These are phyloP conservation scores for Baorangia bicolor DNA, from an alignment of 768 basidiomycete species.

Conservation along the genomic window DNA sequence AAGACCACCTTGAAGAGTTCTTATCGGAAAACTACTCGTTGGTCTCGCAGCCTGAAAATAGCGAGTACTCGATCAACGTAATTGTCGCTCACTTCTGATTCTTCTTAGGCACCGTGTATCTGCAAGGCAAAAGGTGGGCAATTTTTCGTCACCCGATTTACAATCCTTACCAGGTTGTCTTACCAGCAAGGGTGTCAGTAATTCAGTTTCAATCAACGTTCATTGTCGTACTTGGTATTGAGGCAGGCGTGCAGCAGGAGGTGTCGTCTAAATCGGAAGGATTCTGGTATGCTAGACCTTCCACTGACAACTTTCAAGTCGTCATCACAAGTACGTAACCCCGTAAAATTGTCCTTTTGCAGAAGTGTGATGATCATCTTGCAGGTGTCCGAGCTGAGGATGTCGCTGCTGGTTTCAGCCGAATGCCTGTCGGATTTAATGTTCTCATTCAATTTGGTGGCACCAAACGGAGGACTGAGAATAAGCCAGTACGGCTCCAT, in stretches of 20 bases:
- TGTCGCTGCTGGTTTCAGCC: background rate
- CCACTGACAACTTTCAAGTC: background rate
- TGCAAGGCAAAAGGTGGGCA: background rate
- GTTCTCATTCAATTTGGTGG: background rate
- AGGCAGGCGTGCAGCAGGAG: background rate
- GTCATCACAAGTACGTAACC: slow-evolving; percentile 2
- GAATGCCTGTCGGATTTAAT: slow-evolving; percentile 10
- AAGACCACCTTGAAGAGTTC: background rate
- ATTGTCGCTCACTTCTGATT: background rate
- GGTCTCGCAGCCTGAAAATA: background rate
- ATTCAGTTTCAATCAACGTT: no score
- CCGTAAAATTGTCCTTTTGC: background rate
- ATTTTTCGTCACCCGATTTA: no score
- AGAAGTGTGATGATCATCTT: background rate
- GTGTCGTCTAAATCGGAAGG: background rate
- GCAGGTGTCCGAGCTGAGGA: slow-evolving; percentile 10
- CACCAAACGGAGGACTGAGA: background rate
- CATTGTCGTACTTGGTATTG: background rate
- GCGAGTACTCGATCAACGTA: background rate
- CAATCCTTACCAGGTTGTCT: background rate
- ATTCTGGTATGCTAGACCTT: background rate
- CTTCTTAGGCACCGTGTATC: background rate
- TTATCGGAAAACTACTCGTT: background rate
- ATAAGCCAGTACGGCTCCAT: background rate
- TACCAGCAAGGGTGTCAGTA: background rate